Conservation (phyloP, 352 stramenopile genomes). For the Phytopythium oedochilum region DNA sequence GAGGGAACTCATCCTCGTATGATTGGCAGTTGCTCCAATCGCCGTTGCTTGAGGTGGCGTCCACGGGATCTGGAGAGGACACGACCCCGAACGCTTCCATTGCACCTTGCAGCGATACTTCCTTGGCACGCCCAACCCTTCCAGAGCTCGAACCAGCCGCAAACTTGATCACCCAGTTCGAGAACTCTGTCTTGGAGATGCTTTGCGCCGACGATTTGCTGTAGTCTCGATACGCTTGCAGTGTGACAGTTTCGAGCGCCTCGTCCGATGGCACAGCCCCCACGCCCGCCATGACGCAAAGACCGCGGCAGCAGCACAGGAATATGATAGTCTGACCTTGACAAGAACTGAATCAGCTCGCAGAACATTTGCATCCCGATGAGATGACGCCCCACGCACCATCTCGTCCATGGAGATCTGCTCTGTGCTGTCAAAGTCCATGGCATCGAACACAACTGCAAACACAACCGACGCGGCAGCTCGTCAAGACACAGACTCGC, state of each 20-base stretch:
- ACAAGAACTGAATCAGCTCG: not conserved
- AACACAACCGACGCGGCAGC: not conserved
- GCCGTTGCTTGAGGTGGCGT: not conserved
- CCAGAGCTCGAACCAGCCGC: constrained; percentile 2
- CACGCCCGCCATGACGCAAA: constrained; percentile 41
- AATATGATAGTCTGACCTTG: constrained; percentile 55
- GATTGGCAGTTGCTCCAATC: not conserved
- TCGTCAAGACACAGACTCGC: not conserved
- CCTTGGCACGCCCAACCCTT: not conserved
- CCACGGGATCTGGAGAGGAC: not conserved
- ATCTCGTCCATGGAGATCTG: constrained; percentile 80
- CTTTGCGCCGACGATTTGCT: constrained; percentile 48
- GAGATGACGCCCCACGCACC: constrained; percentile 28
- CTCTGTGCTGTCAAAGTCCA: constrained; percentile 69
- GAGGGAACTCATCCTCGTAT: not conserved
- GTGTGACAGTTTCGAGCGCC: constrained; percentile 45
- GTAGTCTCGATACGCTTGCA: constrained; percentile 53
- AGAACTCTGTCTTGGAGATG: constrained; percentile 62
- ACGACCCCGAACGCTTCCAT: constrained; percentile 21
- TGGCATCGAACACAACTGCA: constrained; percentile 65
- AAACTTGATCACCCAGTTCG: constrained; percentile 42
- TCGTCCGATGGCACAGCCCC: constrained; percentile 47
- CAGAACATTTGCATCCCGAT: too few species aligned
- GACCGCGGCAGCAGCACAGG: constrained; percentile 46
- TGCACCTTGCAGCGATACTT: constrained; percentile 20